Evolutionary conservation across 306 rosid genomes (phyloP).

Genomic region (Vachellia pachyceras): DNA sequence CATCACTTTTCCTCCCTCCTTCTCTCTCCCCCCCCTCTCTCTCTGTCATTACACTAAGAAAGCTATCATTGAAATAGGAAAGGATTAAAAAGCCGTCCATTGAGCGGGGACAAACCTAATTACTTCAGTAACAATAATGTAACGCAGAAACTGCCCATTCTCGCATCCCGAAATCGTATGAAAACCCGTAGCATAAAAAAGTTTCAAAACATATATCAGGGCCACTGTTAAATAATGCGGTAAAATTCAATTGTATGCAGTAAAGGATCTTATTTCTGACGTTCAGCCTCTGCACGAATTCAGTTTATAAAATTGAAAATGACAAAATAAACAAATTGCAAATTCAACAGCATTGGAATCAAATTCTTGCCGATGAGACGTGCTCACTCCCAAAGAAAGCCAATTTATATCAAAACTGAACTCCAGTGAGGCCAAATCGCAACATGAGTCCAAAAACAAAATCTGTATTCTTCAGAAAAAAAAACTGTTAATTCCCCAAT

Average conservation of each 20-base stretch:
- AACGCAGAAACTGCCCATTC: conserved; percentile 9
- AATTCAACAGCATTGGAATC: not conserved
- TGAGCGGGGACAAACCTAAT: not conserved
- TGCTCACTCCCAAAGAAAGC: conserved; percentile 7
- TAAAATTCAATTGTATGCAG: not conserved
- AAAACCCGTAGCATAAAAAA: not conserved
- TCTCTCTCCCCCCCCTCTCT: too few relatives aligned
- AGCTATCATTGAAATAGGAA: not conserved
- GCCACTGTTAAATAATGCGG: conserved; percentile 1
- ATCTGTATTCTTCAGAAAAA: not conserved
- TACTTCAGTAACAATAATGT: not conserved
- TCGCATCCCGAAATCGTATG: not conserved
- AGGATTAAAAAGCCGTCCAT: not conserved
- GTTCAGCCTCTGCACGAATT: conserved; percentile 22
- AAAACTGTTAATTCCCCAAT: conserved; percentile 6
- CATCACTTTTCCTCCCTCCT: not conserved
- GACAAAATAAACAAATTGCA: not conserved
- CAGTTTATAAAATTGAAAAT: not conserved
- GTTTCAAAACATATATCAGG: not conserved
- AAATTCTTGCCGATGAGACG: conserved; percentile 17
- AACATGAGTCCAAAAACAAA: not conserved
- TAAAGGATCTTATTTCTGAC: conserved; percentile 8
- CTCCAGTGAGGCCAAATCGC: conserved; percentile 30
- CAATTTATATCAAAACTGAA: conserved; percentile 24
- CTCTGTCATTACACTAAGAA: not conserved